Conservation (phyloP, 108 stramenopile species). For the Stephanodiscus triporus region DNA sequence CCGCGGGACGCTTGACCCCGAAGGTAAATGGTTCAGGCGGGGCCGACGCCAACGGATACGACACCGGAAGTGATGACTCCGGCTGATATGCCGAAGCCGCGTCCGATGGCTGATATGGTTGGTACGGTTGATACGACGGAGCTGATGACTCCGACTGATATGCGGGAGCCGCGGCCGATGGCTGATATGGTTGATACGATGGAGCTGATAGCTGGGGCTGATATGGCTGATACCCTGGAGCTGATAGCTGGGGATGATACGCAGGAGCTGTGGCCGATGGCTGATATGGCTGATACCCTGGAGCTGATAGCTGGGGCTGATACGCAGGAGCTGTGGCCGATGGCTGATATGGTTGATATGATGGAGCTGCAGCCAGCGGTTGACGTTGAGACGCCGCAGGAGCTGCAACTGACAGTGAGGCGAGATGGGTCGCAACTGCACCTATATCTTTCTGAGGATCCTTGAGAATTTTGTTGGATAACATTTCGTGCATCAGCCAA, state of each 20-base stretch:
- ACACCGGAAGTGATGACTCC: too few relatives aligned
- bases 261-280: background rate
- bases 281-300: background rate
- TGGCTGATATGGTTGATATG: background rate
- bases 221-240: too few relatives aligned
- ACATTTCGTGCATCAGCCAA: constrained; percentile 45
- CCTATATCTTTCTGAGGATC: constrained; percentile 17
- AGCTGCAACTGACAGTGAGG: background rate
- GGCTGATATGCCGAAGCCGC: background rate
- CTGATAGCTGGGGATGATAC: too few relatives aligned
- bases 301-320: too few relatives aligned
- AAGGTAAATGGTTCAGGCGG: background rate
- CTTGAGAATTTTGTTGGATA: constrained; percentile 40
- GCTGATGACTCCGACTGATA: background rate
- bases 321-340: background rate
- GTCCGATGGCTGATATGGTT: background rate
- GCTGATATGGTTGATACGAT: background rate
- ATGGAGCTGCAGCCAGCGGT: background rate
- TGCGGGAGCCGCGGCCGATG: background rate
- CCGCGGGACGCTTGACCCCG: background rate
- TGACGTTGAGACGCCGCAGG: background rate
- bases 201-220: background rate
- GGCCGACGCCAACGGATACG: background rate
- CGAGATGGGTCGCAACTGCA: constrained; percentile 16
- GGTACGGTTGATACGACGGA: background rate